phyloP scores from a whole-genome alignment of 148 eudicot species.

The Talinum fruticosum region DNA sequence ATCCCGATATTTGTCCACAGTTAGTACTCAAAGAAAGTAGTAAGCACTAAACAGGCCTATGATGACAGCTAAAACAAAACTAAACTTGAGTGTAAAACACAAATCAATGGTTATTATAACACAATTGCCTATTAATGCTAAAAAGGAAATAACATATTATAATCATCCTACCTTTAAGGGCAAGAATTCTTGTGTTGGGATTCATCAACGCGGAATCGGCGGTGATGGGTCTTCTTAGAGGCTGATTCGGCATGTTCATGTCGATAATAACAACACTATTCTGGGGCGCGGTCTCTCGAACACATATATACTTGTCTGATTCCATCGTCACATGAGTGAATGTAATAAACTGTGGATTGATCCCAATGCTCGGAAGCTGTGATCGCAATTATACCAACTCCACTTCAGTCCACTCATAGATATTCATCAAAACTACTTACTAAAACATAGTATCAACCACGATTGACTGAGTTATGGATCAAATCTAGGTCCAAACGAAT shows the following conservation, averaged over 20 bases:
- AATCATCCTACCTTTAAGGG: conserved; percentile 63
- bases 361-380: conserved; percentile 86
- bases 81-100: not conserved
- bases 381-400: conserved; percentile 9
- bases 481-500: not conserved
- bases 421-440: not conserved
- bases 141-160: not conserved
- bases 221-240: conserved; percentile 87
- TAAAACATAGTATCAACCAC: not conserved
- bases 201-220: conserved; percentile 97
- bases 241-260: conserved; percentile 88
- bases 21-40: not conserved
- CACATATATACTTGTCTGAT: conserved; percentile 94
- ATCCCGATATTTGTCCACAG: not conserved
- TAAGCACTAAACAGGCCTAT: not conserved
- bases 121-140: not conserved
- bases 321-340: conserved; percentile 97
- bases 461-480: conserved; percentile 1
- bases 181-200: conserved; percentile 76
- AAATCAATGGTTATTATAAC: not conserved
- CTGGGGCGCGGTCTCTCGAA: conserved; percentile 86
- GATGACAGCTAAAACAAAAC: not conserved
- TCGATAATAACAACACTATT: conserved; percentile 86
- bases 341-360: conserved; percentile 78
- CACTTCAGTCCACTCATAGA: not conserved